Conservation (phyloP, 306 rosid species). For the Malus fusca region DNA sequence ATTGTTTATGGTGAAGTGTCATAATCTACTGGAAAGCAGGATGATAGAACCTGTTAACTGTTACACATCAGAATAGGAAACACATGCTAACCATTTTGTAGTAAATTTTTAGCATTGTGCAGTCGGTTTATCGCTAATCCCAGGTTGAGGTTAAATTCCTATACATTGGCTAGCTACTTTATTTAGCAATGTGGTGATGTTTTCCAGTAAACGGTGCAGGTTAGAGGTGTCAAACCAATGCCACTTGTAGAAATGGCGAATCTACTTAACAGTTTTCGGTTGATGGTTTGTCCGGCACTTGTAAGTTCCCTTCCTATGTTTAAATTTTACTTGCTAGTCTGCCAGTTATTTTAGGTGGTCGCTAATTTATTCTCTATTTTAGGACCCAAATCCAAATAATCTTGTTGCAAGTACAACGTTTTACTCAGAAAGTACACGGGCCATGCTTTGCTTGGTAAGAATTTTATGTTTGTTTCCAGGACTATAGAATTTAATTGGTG, state of each 20-base stretch:
- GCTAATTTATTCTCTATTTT: slow-evolving; percentile 21
- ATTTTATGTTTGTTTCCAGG: slow-evolving; percentile 9
- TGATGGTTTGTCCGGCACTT: slow-evolving; percentile 83
- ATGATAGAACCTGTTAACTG: neutral
- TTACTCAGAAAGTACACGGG: slow-evolving; percentile 84
- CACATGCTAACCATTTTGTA: neutral
- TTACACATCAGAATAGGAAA: neutral
- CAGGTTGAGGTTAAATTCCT: neutral
- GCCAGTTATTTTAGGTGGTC: slow-evolving; percentile 11
- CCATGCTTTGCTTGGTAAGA: slow-evolving; percentile 97
- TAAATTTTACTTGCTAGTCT: slow-evolving; percentile 8
- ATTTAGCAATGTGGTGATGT: slow-evolving; percentile 16
- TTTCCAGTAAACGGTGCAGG: slow-evolving; percentile 48
- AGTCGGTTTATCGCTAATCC: neutral
- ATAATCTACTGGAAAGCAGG: neutral
- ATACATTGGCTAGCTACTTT: slow-evolving; percentile 1
- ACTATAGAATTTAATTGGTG: neutral
- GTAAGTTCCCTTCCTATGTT: slow-evolving; percentile 37
- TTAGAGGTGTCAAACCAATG: slow-evolving; percentile 94
- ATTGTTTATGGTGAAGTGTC: neutral
- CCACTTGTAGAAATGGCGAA: slow-evolving; percentile 76
- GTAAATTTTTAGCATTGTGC: neutral
- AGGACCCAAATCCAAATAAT: slow-evolving; percentile 99
- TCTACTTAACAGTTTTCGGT: slow-evolving; percentile 55
- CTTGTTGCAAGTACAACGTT: slow-evolving; percentile 83